Conservation (phyloP, 495 filamentous ascomycete genomes). For the Penicillium crystallinum region DNA sequence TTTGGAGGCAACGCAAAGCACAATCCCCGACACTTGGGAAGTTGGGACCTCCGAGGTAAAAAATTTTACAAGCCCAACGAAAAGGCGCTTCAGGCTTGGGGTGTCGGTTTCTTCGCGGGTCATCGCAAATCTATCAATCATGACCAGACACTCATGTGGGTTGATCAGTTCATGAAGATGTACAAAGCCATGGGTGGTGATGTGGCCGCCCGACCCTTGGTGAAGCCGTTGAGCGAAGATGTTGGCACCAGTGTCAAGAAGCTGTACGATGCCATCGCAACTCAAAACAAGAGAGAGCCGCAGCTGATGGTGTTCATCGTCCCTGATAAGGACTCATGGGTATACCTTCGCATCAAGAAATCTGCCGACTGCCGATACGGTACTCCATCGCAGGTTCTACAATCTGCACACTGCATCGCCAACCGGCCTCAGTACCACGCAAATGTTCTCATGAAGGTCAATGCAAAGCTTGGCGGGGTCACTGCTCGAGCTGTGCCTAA, state of each 20-base stretch:
- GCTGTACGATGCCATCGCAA: conserved; percentile 47
- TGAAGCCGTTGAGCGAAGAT: conserved; percentile 34
- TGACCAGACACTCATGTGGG: conserved; percentile 50
- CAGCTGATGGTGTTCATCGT: conserved; percentile 72
- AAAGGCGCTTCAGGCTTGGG: conserved; percentile 62
- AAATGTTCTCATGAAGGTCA: conserved; percentile 91
- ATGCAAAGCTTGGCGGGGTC: conserved; percentile 87
- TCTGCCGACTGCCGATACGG: conserved; percentile 76
- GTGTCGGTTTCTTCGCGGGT: conserved; percentile 52
- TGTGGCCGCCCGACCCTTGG: conserved; percentile 36
- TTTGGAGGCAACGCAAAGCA: conserved; percentile 49
- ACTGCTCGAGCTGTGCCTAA: conserved; percentile 48
- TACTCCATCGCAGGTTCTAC: conserved; percentile 67
- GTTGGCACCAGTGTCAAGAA: conserved; percentile 48
- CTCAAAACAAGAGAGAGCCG: conserved; percentile 41
- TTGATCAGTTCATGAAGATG: conserved; percentile 51
- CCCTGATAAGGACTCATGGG: conserved; percentile 53
- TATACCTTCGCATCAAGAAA: conserved; percentile 78
- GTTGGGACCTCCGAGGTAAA: conserved; percentile 80
- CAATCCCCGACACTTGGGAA: conserved; percentile 57
- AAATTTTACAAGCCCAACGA: conserved; percentile 63
- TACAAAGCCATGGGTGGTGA: conserved; percentile 70
- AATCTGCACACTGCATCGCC: conserved; percentile 55
- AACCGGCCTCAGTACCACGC: conserved; percentile 70
- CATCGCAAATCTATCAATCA: conserved; percentile 34